These are phyloP conservation scores for Xerocomellus amylosporus DNA, from an alignment of 768 basidiomycete genomes.

Conservation along the genomic window DNA sequence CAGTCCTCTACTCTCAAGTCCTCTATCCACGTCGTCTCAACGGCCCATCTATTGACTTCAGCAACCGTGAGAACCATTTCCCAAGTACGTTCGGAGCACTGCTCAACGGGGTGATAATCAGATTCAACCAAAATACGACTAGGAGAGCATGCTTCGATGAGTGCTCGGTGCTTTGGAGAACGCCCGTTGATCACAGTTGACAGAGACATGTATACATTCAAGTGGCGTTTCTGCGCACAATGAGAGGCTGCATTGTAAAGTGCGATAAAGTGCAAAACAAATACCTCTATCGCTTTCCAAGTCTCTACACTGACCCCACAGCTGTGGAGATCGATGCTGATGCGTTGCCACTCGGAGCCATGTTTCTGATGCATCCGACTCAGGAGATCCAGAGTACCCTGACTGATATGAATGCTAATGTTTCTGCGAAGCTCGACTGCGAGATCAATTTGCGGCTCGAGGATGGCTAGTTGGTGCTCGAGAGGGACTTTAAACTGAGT, in stretches of 20 bases:
- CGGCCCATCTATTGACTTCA: slow-evolving; percentile 69
- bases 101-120: slow-evolving; percentile 70
- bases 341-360: slow-evolving; percentile 52
- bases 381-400: slow-evolving; percentile 66
- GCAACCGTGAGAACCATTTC: slow-evolving; percentile 73
- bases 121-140: slow-evolving; percentile 82
- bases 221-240: slow-evolving; percentile 54
- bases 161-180: slow-evolving; percentile 55
- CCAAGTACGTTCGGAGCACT: slow-evolving; percentile 64
- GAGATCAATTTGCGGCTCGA: slow-evolving; percentile 82
- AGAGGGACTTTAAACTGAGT: slow-evolving; percentile 79
- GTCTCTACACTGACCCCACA: slow-evolving; percentile 80
- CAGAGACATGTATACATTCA: slow-evolving; percentile 82
- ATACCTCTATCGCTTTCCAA: slow-evolving; percentile 73
- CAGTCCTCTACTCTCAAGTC: slow-evolving; percentile 38
- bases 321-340: slow-evolving; percentile 89
- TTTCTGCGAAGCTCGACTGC: slow-evolving; percentile 77
- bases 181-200: slow-evolving; percentile 83
- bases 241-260: slow-evolving; percentile 7
- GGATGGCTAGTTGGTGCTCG: slow-evolving; percentile 74
- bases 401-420: slow-evolving; percentile 84
- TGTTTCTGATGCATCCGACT: slow-evolving; percentile 55
- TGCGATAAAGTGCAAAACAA: slow-evolving; percentile 3
- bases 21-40: slow-evolving; percentile 60
- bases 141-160: slow-evolving; percentile 63